These are phyloP conservation scores for Dryas drummondii DNA, from an alignment of 306 rosid species.

Conservation along the genomic window DNA sequence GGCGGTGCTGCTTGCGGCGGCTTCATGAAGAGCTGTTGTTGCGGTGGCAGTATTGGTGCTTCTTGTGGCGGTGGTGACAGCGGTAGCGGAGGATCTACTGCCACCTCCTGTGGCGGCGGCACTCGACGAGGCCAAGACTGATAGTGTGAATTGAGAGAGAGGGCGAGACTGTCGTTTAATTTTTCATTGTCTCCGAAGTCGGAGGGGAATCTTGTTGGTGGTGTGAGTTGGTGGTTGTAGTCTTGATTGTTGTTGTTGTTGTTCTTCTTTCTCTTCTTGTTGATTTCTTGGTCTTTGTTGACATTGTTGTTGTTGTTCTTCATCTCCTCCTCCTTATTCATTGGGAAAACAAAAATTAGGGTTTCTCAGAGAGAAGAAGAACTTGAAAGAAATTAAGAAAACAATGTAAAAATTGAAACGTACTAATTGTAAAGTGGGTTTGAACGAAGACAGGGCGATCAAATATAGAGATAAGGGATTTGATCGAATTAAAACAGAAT, in stretches of 20 bases:
- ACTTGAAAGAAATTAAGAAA: neutral
- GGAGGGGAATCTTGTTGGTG: neutral
- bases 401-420: neutral
- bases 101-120: neutral
- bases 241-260: neutral
- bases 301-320: neutral
- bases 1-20: too few species aligned
- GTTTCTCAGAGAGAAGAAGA: neutral
- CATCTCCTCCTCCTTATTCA: neutral
- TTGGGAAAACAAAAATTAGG: neutral
- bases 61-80: neutral
- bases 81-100: neutral
- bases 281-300: slow-evolving; percentile 14
- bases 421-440: neutral
- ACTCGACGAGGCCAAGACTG: neutral
- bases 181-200: neutral
- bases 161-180: neutral
- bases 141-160: neutral
- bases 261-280: slow-evolving; percentile 15
- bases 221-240: neutral
- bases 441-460: neutral
- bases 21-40: too few species aligned
- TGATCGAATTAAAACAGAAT: neutral
- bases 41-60: neutral
- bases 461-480: neutral